A percentile compares a stretch with the other conserved stretches of the same genome.
phyloP scores from a whole-genome alignment of 192 early-diverging fungal species.

The Gigaspora rosea region DNA sequence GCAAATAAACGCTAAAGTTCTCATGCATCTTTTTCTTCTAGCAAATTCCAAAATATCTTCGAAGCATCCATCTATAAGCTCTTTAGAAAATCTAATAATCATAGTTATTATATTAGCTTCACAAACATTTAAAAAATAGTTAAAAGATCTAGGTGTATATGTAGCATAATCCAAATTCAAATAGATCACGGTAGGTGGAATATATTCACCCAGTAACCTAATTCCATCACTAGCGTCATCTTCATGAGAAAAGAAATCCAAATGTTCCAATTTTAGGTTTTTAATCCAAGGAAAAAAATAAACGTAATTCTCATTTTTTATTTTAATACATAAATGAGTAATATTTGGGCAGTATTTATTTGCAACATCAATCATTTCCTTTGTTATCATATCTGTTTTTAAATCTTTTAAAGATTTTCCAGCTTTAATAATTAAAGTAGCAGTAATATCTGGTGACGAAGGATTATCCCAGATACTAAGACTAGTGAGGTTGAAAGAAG shows the following conservation, averaged over 20 bases:
- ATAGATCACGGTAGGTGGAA: background rate
- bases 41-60: background rate
- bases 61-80: background rate
- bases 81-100: background rate
- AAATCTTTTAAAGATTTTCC: background rate
- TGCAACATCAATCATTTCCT: background rate
- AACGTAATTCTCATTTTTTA: background rate
- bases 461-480: background rate
- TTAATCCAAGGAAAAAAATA: background rate
- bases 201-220: background rate
- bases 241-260: background rate
- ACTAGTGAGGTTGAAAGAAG: background rate
- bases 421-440: background rate
- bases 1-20: background rate
- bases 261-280: background rate
- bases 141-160: background rate
- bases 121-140: background rate
- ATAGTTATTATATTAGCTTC: background rate
- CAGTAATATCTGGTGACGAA: background rate
- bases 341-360: background rate
- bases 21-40: background rate
- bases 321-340: background rate
- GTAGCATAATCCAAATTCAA: background rate
- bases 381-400: background rate
- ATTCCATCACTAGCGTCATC: background rate